Base-by-base conservation (phyloP, 805 yeast genomes). In the Millerozyma miso region DNA sequence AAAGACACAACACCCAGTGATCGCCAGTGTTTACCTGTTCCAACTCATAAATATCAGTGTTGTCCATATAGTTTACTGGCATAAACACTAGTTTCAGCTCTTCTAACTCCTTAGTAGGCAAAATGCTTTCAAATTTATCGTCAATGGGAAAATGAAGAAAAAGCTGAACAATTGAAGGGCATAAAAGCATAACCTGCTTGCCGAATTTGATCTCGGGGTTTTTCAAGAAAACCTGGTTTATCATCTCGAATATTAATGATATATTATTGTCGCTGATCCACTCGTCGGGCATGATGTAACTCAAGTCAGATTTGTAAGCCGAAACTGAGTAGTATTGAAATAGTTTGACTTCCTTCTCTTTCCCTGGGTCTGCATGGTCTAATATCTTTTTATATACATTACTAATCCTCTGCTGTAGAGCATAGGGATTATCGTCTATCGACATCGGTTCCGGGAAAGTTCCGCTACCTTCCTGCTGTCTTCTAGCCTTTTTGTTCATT, bases 201-300 rank as follows among this genome's bases (percentile, higher is more conserved):
- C 48, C 53, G 35, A 55, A 55, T 6, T 29, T 31, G 6, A 37
- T 36, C 16, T 49, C 23, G 8, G 37, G 31, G 35, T 40, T 12
- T 33, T 52, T 46, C n/a, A 64, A 42, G 41, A 60, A 60, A 17
- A 47, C 40, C 31, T 57, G 55, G 38, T 35, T 40, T 34, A 67
- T 46, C 45, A 73, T 71, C 54, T 83, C 88, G 58, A 72, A 85
- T 15, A 82, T 60, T 42, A 83, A 77, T 0, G 84, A 67, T 32
- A 85, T 73, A 50, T 83, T 79, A 52, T 82, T 82, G 54, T 85
- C 91, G 52, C 81, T 82, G 23, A 85, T 63, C 91, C 93, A 85
- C 54, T 83, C 83, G 31, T 77, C 85, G 15, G 82, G 80, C 39
- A 69, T 63, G 13, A 85, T 59, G 50, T 77, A 81, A 36, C 63